Percentiles rank a stretch among this genome's conserved stretches.
These are phyloP conservation scores for Salvia miltiorrhiza DNA, from an alignment of 257 asterid species.

Conservation along the genomic window DNA sequence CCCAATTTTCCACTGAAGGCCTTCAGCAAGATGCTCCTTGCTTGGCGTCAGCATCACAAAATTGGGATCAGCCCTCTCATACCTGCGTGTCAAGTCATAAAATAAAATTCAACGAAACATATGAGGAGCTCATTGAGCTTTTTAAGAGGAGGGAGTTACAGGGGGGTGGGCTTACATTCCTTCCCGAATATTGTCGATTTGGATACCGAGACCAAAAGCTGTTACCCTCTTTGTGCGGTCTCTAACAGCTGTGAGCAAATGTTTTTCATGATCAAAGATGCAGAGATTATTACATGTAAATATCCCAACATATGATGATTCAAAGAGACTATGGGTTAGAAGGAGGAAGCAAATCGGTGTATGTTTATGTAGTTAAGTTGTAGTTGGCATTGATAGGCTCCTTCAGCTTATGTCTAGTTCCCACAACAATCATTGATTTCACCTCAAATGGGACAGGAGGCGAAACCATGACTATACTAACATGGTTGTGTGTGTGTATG, in stretches of 20 bases:
- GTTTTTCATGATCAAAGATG: background rate
- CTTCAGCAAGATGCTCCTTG: slow-evolving; percentile 94
- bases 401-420: background rate
- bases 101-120: background rate
- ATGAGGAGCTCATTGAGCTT: background rate
- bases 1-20: slow-evolving; percentile 77
- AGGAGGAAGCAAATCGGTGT: background rate
- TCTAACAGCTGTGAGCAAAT: slow-evolving; percentile 57
- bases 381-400: background rate
- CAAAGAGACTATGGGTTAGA: background rate
- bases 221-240: slow-evolving; percentile 67
- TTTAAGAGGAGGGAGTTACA: background rate
- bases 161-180: slow-evolving; percentile 60
- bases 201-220: slow-evolving; percentile 67
- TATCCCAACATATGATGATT: background rate
- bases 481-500: background rate
- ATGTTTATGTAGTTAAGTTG: background rate
- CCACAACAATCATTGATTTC: background rate
- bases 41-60: slow-evolving; percentile 89
- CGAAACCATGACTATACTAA: background rate
- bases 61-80: slow-evolving; percentile 90
- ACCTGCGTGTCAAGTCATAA: slow-evolving; percentile 36
- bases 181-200: slow-evolving; percentile 74
- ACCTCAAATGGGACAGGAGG: background rate
- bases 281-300: background rate